phyloP scores from a whole-genome alignment of 805 yeast species.

The Kodamaea neixiangensis region DNA sequence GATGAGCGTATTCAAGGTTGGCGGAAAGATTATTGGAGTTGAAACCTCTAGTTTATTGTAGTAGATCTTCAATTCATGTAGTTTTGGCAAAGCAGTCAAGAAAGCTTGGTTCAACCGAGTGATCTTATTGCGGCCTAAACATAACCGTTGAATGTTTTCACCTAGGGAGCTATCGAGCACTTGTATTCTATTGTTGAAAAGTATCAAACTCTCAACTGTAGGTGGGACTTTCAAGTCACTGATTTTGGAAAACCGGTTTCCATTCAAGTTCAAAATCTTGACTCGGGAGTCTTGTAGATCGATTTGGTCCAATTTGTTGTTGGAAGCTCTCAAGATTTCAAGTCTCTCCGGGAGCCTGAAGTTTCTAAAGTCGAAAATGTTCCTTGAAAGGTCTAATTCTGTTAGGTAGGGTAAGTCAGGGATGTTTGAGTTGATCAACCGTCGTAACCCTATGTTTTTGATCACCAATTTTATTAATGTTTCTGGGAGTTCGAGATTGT shows the following conservation, averaged over 20 bases:
- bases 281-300: background rate
- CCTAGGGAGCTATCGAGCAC: background rate
- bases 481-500: background rate
- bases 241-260: background rate
- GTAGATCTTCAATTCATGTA: background rate
- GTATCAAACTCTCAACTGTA: background rate
- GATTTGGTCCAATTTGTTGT: background rate
- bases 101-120: background rate
- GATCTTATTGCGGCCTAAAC: background rate
- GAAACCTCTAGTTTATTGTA: background rate
- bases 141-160: background rate
- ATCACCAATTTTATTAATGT: background rate
- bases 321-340: background rate
- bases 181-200: background rate
- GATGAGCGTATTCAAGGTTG: background rate
- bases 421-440: conserved; percentile 1
- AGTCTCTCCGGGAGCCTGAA: background rate
- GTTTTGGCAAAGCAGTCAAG: background rate
- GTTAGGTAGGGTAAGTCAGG: background rate
- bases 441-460: background rate
- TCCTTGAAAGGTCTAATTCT: background rate
- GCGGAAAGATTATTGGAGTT: background rate
- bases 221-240: background rate
- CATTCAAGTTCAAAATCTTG: background rate
- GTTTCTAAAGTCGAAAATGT: background rate